Base-by-base conservation (phyloP, 2,329 filamentous ascomycete species). In the Neodidymelliopsis sp. region DNA sequence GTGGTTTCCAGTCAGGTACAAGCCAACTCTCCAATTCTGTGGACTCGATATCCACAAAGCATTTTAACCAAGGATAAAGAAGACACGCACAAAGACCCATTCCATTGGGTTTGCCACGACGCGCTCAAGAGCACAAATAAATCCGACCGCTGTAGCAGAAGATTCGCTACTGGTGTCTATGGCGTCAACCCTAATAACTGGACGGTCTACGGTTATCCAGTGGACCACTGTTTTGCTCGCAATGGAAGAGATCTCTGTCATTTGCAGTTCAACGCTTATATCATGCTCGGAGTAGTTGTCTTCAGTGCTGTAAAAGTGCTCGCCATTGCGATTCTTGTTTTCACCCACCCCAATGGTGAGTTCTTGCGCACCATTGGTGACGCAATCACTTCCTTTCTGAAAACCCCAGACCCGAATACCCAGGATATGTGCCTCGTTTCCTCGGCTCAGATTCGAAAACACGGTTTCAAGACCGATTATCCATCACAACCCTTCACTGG, bases 361-460 rank as follows among this genome's bases (percentile, higher is more conserved):
- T 49, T 46, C 27, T 29, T 57, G 2, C 47, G 54, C 41, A 70
- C 62, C 1, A 50, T 65, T 3, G 67, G 62, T 19, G 69, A 67
- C 44, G 69, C 63, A 4, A 53, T 69, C 9, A 39, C 56, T 10
- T 67, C 60, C 4, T 71, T 63, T 33, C 53, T 69, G 4, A 54
- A 60, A 11, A 18, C 53, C 3, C 42, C 53, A 16, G 67, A 67
- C 38, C 34, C 38, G 11, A 49, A 38, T 4, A 69, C 64, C 11
- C 36, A 40, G 11, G 24, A 52, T n/a, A 59, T 59, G 45, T 56
- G 57, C 39, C 54, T 63, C 11, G 42, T 61, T 15, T 56, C 57
- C 3, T 49, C 50, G 3, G 33, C 39, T n/a, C 41, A 54, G 28
- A 24, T 53, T 15, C 43, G 53, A 15, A 56, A 51, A 25, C 18